A percentile compares a stretch with the other conserved stretches of the same genome.
Evolutionary conservation across 306 rosid species (phyloP).

Genomic region (Pachyrhizus erosus): DNA sequence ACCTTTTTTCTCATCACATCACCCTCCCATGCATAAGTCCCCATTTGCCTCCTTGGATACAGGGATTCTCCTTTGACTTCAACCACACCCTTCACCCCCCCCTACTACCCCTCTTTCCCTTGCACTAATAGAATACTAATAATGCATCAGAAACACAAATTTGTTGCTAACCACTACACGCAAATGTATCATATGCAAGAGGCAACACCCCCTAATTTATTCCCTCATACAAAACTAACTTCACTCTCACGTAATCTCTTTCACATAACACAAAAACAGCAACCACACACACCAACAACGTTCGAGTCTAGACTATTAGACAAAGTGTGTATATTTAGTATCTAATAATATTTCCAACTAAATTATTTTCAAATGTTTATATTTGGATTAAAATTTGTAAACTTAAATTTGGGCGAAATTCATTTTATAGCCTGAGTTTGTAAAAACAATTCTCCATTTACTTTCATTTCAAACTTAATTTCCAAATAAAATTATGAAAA

Average conservation of each 20-base stretch:
- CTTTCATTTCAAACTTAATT: no score
- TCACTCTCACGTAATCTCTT: conserved; percentile 47
- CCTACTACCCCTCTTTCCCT: background rate
- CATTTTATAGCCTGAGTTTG: no score
- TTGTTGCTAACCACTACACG: conserved; percentile 49
- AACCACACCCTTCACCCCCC: background rate
- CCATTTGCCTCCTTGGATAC: conserved; percentile 56
- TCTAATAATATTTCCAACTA: no score
- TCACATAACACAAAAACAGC: conserved; percentile 37
- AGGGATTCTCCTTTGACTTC: conserved; percentile 74
- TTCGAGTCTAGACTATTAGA: no score
- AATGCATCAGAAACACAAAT: conserved; percentile 5
- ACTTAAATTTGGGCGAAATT: no score
- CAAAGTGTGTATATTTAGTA: no score
- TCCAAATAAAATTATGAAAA: no score
- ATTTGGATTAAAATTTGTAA: no score
- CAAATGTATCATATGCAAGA: conserved; percentile 54
- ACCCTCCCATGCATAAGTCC: conserved; percentile 35
- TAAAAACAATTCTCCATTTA: no score
- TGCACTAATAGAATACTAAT: background rate
- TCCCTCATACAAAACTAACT: conserved; percentile 46
- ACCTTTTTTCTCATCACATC: conserved; percentile 18
- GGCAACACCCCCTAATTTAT: conserved; percentile 45
- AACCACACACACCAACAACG: conserved; percentile 10
- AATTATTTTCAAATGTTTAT: no score